Evolutionary conservation across 1,139 yeast species (phyloP), one percentile per base, ranked within the genome.

Genomic region (Magnusiomyces fungicola): DNA sequence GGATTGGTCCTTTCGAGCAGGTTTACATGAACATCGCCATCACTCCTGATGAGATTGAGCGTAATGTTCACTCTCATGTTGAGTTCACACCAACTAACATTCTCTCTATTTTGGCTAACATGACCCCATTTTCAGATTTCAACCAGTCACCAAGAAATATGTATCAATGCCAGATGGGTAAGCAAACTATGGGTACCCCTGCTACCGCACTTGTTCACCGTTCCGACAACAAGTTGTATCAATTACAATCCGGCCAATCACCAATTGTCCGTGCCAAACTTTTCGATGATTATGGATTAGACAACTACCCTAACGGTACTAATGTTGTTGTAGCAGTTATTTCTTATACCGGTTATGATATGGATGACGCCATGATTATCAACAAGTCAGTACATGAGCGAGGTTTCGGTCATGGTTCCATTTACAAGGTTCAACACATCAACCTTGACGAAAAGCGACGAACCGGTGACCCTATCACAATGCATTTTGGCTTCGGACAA

Each of bases 91-190:
- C 98, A 59, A 92, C 98, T 2, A 89, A 92, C 67, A 88, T 92
- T 53, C 74, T 92, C 59, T 88, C 97, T 19, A 92, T 92, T 59
- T 75, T 92, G 69, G 97, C 97, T 55, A 92, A 92, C 69, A 75
- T 92, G 73, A 92, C 98, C 0, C 98, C 98, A 58, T 92, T 88
- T 67, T 90, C 97, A 1, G 98, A 92, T 69, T 94, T 92, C 73
- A 92, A 92, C 69, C 99, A 92, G 74, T 89, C 97, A 33, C 99
- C 99, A 62, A 85, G 99, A 81, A 92, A 92, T 68, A 92, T 94
- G 98, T 92, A 92, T 68, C 99, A 92, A 73, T 92, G 99, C 74
- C 98, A 94, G 77, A 92, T 92, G 99, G 98, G 97, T 79, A 92
- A 92, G 72, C 99, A 92, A 75, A 92, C 99, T 23, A 92, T 92